Percentiles rank a stretch among this genome's conserved stretches.
Evolutionary conservation across 345 rosid genomes (phyloP).

Genomic region (Turritis glabra): DNA sequence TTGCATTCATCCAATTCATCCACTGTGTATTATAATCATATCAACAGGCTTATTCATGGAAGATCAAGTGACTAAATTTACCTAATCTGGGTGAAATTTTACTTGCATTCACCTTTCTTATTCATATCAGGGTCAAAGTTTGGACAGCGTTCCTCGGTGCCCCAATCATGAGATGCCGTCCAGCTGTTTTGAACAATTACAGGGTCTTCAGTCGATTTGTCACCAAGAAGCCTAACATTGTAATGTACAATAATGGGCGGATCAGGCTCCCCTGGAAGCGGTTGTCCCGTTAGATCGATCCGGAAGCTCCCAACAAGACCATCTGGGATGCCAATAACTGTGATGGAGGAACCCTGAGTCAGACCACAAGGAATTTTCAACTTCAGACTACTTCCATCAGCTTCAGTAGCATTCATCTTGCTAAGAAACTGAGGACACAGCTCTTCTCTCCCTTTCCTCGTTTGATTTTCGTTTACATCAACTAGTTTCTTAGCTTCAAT

Average conservation of each 20-base stretch:
- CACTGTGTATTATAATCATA: constrained; percentile 37
- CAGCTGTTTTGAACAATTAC: constrained; percentile 98
- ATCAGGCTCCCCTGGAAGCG: constrained; percentile 98
- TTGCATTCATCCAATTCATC: constrained; percentile 91
- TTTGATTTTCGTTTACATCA: constrained; percentile 51
- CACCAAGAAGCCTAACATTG: constrained; percentile 95
- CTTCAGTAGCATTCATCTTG: constrained; percentile 73
- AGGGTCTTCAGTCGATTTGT: constrained; percentile 92
- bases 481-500: constrained; percentile 62
- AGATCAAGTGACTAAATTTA: neutral
- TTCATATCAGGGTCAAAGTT: constrained; percentile 67
- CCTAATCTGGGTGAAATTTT: neutral
- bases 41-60: neutral
- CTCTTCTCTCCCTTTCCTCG: constrained; percentile 53
- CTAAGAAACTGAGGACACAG: constrained; percentile 89
- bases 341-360: constrained; percentile 92
- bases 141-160: constrained; percentile 96
- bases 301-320: constrained; percentile 90
- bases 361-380: constrained; percentile 85
- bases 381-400: constrained; percentile 48
- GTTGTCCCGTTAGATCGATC: constrained; percentile 88
- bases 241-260: constrained; percentile 94
- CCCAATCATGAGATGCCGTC: constrained; percentile 95
- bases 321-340: constrained; percentile 82
- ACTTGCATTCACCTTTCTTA: constrained; percentile 47